These are phyloP conservation scores for Naumovozyma baii DNA, from an alignment of 805 yeast species.

Conservation along the genomic window DNA sequence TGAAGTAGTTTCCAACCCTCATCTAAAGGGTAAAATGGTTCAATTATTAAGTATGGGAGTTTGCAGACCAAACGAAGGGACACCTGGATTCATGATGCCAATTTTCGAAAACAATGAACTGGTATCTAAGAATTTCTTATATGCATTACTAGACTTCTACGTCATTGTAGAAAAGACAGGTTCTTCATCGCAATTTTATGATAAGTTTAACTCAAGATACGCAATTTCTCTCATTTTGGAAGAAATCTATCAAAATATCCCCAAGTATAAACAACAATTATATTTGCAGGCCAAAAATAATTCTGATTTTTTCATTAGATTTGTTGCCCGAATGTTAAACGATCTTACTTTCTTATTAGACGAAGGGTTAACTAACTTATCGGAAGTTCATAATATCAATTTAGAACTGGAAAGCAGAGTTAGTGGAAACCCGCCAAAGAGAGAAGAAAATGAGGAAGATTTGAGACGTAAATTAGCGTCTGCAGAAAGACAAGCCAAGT, in stretches of 20 bases:
- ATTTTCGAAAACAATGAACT: slow-evolving; percentile 55
- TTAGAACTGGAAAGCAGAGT: slow-evolving; percentile 6
- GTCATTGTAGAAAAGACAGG: slow-evolving; percentile 96
- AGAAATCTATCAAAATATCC: slow-evolving; percentile 63
- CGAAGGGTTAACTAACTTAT: slow-evolving; percentile 74
- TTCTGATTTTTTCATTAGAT: slow-evolving; percentile 79
- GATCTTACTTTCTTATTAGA: slow-evolving; percentile 88
- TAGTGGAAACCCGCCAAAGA: neutral
- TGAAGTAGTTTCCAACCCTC: slow-evolving; percentile 82
- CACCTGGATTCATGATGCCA: slow-evolving; percentile 65
- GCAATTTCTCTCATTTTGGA: slow-evolving; percentile 77
- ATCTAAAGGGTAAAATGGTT: slow-evolving; percentile 74
- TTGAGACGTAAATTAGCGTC: slow-evolving; percentile 44
- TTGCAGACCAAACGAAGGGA: slow-evolving; percentile 42
- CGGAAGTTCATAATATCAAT: slow-evolving; percentile 68
- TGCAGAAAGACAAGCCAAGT: slow-evolving; percentile 69
- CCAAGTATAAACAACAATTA: slow-evolving; percentile 56
- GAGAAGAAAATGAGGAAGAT: slow-evolving; percentile 32
- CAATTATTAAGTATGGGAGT: slow-evolving; percentile 75
- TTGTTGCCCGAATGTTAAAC: slow-evolving; percentile 89
- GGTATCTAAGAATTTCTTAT: slow-evolving; percentile 58
- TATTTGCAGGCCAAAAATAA: slow-evolving; percentile 54
- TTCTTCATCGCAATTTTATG: slow-evolving; percentile 88
- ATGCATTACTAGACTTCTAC: slow-evolving; percentile 79
- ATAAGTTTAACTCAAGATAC: slow-evolving; percentile 85